Percentiles rank a stretch among this genome's conserved stretches.
phyloP scores from a whole-genome alignment of 768 basidiomycete species.

The Termitomyces sp. region DNA sequence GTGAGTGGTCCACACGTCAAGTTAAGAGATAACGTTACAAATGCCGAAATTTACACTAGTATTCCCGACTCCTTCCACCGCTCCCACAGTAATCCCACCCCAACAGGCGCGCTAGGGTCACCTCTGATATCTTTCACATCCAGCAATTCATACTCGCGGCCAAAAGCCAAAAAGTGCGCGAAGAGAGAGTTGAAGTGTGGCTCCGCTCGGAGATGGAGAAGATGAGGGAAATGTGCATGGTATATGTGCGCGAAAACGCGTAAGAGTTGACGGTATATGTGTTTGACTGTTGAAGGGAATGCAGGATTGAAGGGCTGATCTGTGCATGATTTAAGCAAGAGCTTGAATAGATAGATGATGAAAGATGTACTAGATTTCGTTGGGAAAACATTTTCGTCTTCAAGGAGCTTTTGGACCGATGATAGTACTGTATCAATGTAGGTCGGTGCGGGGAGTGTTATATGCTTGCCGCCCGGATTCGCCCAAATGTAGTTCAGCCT shows the following conservation, averaged over 20 bases:
- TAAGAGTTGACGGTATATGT: constrained; percentile 94
- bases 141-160: constrained; percentile 86
- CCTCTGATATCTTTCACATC: constrained; percentile 87
- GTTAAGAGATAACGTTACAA: not conserved
- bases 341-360: not conserved
- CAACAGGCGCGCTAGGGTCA: constrained; percentile 51
- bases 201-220: constrained; percentile 90
- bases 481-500: constrained; percentile 95
- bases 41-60: constrained; percentile 20
- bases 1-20: not conserved
- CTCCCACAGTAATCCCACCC: constrained; percentile 79
- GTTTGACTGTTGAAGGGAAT: constrained; percentile 87
- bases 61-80: constrained; percentile 87
- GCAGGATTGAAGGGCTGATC: constrained; percentile 82
- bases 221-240: constrained; percentile 86
- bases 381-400: constrained; percentile 93
- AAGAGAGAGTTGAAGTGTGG: constrained; percentile 97
- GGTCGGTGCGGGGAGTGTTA: constrained; percentile 85
- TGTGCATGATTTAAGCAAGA: constrained; percentile 21
- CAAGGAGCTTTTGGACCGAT: constrained; percentile 88
- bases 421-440: constrained; percentile 99
- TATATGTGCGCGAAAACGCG: constrained; percentile 98
- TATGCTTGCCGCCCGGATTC: constrained; percentile 84
- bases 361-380: constrained; percentile 78
- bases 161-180: constrained; percentile 96